Conservation (phyloP, 192 early-diverging fungal genomes). For the Entomortierella parvispora region DNA sequence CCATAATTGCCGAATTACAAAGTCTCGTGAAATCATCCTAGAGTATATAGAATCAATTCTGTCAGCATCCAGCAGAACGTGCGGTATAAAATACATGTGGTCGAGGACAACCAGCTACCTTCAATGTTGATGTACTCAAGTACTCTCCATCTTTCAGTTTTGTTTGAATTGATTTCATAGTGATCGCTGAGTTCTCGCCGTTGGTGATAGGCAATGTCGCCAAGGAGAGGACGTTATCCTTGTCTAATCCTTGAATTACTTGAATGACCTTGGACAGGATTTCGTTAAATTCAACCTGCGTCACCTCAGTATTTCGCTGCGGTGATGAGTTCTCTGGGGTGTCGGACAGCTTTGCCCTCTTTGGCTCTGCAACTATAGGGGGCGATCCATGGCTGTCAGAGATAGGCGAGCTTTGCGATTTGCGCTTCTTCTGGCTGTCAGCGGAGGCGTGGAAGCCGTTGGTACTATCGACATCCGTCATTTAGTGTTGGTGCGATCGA, state of each 20-base stretch:
- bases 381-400: constrained; percentile 25
- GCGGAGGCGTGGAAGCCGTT: constrained; percentile 3
- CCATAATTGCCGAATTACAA: constrained; percentile 15
- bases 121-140: constrained; percentile 25
- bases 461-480: not conserved
- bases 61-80: not conserved
- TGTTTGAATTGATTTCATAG: constrained; percentile 7
- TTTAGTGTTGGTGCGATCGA: too few species aligned
- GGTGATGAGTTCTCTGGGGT: constrained; percentile 4
- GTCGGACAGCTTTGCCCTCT: constrained; percentile 36
- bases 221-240: constrained; percentile 7
- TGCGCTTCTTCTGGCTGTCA: constrained; percentile 30
- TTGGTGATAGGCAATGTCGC: constrained; percentile 8
- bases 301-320: constrained; percentile 32
- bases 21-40: constrained; percentile 38
- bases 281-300: constrained; percentile 38
- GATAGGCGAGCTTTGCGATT: constrained; percentile 38
- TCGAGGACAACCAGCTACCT: constrained; percentile 8
- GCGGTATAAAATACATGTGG: not conserved
- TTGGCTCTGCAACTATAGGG: constrained; percentile 19
- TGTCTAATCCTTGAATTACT: constrained; percentile 31
- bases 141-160: constrained; percentile 33
- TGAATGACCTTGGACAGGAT: constrained; percentile 19
- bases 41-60: not conserved
- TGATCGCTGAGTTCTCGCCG: constrained; percentile 16